Base-by-base conservation (phyloP, 2,329 filamentous ascomycete genomes). In the Rhynchosporium secalis region DNA sequence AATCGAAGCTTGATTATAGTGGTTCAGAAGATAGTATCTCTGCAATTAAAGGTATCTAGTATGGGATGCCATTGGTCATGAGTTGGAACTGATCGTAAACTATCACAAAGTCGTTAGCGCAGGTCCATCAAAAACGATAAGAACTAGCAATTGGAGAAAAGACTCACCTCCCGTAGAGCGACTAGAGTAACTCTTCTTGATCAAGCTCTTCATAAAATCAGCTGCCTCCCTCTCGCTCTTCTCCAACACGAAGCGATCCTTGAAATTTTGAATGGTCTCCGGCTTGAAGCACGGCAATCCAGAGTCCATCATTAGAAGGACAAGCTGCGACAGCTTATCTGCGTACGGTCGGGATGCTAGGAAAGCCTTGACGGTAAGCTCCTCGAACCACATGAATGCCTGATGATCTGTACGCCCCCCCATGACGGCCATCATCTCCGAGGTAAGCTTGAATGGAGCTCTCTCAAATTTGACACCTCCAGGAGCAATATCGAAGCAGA, bases 371-470 rank as follows among this genome's bases (percentile, higher is more conserved):
- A 99, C 84, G 72, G 92, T 96, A 45, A 99, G 84, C 74, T 97
- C 94, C 77, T 99, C 95, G 71, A 99, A 99, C 85, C 91, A 95
- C 68, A 88, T 88, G 81, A 96, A 99, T 13, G 92, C 82, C 76
- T 98, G 94, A 58, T 93, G 90, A 47, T 89, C 87, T 3, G 86
- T 89, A 60, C 83, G 87, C 63, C 93, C 93, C 58, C 95, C 94
- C 94, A 99, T 98, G 70, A 99, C 95, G n/a, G 93, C 91, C 63
- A 99, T 84, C 96, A 99, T 99, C 75, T 99, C 95, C 7, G 87
- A 85, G 0, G 95, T 99, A 60, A 99, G 86, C 78, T 99, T 99
- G 83, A 99, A 99, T 0, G 95, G 95, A 0, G 95, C 95, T 29
- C 95, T 89, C 80, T 99, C 95, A 74, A 99, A 99, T 70, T 93